Evolutionary conservation across 1,284 basidiomycete species (phyloP).

Genomic region (Kwoniella shivajii): DNA sequence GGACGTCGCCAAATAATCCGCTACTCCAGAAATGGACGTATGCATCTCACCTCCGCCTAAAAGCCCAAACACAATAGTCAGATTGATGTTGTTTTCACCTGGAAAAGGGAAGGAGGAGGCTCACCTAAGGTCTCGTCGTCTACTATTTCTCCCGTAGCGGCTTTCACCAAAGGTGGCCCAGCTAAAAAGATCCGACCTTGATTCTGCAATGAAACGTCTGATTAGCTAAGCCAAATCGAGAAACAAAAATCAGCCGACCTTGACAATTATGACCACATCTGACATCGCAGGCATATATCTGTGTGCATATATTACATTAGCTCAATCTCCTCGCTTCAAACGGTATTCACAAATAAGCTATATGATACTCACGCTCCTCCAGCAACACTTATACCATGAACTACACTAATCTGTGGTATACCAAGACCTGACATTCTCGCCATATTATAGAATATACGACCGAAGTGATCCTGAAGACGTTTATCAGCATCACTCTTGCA

Average conservation of each 20-base stretch:
- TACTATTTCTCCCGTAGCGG: slow-evolving; percentile 89
- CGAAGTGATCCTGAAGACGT: slow-evolving; percentile 72
- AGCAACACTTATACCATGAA: slow-evolving; percentile 92
- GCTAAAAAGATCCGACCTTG: slow-evolving; percentile 96
- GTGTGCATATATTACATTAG: not conserved
- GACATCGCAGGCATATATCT: slow-evolving; percentile 95
- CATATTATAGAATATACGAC: slow-evolving; percentile 97
- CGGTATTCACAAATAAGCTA: no score
- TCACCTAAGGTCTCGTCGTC: slow-evolving; percentile 88
- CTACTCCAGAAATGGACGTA: slow-evolving; percentile 88
- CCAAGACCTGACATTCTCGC: slow-evolving; percentile 79
- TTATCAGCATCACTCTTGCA: not conserved
- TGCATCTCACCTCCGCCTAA: slow-evolving; percentile 80
- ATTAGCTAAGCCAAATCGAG: not conserved
- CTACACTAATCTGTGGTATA: slow-evolving; percentile 88
- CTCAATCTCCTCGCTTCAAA: not conserved
- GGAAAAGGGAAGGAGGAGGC: slow-evolving; percentile 7
- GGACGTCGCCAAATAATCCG: slow-evolving; percentile 84
- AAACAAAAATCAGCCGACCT: slow-evolving; percentile 18
- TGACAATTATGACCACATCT: slow-evolving; percentile 91
- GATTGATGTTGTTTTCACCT: not conserved
- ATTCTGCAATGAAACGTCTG: slow-evolving; percentile 57
- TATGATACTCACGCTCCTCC: slow-evolving; percentile 51
- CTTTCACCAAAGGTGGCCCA: slow-evolving; percentile 91
- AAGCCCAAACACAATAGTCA: not conserved